phyloP scores from a whole-genome alignment of 306 rosid genomes.

The Cicer judaicum region DNA sequence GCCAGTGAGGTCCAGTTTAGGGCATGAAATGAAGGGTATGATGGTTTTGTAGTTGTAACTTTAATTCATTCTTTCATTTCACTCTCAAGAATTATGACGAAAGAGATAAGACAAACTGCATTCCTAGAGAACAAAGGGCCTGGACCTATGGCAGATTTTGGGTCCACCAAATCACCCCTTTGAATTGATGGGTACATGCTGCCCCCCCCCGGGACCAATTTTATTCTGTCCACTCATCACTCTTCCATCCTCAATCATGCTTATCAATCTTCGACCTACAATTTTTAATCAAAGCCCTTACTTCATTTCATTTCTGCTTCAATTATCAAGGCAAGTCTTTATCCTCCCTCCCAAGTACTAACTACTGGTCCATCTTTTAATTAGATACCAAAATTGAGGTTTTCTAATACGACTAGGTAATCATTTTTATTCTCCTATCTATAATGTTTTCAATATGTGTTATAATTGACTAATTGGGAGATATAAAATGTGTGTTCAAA shows the following conservation, averaged over 20 bases:
- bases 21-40: slow-evolving; percentile 33
- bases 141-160: slow-evolving; percentile 55
- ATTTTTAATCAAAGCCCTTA: slow-evolving; percentile 21
- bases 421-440: no score
- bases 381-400: not conserved
- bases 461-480: no score
- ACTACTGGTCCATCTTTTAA: slow-evolving; percentile 48
- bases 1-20: slow-evolving; percentile 35
- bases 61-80: not conserved
- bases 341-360: slow-evolving; percentile 27
- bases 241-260: slow-evolving; percentile 11
- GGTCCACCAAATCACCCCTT: slow-evolving; percentile 78
- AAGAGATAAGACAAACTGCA: slow-evolving; percentile 60
- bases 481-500: no score
- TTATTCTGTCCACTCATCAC: slow-evolving; percentile 28
- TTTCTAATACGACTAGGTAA: no score
- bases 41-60: slow-evolving; percentile 30
- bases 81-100: slow-evolving; percentile 47
- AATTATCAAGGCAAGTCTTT: slow-evolving; percentile 41
- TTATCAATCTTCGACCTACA: slow-evolving; percentile 38
- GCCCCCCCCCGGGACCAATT: slow-evolving; percentile 45
- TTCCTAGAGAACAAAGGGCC: slow-evolving; percentile 57
- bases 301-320: slow-evolving; percentile 34
- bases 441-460: no score
- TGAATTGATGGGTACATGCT: slow-evolving; percentile 4